Conservation (phyloP, 257 asterid species). For the Solanum etuberosum region DNA sequence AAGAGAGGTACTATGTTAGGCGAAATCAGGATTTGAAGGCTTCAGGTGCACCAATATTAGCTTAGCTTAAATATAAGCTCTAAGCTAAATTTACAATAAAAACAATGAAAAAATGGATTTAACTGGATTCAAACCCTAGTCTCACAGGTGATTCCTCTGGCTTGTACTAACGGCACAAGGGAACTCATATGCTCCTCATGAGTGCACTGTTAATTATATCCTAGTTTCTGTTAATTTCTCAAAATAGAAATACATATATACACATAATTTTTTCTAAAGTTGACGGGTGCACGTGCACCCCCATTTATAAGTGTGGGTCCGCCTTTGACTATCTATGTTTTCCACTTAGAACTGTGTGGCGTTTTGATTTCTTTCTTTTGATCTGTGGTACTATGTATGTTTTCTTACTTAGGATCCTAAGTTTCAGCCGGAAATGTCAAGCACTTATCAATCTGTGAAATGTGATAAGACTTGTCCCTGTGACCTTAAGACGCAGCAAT, state of each 20-base stretch:
- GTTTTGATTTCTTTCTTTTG: neutral
- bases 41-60: neutral
- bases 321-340: neutral
- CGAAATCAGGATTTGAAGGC: neutral
- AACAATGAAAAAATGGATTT: neutral
- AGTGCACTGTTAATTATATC: neutral
- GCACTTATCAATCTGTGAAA: conserved; percentile 60
- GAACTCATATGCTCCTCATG: neutral
- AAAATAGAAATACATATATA: too few relatives aligned
- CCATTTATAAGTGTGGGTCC: neutral
- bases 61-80: neutral
- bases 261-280: neutral
- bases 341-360: neutral
- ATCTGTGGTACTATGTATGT: neutral
- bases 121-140: neutral
- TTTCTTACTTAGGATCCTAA: conserved; percentile 56
- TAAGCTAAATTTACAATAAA: neutral
- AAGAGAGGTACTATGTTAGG: neutral
- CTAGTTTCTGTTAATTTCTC: neutral
- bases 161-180: neutral
- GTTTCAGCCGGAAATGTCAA: conserved; percentile 69
- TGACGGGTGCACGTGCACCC: neutral
- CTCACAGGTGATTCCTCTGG: too few relatives aligned
- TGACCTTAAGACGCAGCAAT: conserved; percentile 54
- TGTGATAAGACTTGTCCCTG: conserved; percentile 73